phyloP scores from a whole-genome alignment of 371 early-diverging fungal species.

The Apophysomyces variabilis region DNA sequence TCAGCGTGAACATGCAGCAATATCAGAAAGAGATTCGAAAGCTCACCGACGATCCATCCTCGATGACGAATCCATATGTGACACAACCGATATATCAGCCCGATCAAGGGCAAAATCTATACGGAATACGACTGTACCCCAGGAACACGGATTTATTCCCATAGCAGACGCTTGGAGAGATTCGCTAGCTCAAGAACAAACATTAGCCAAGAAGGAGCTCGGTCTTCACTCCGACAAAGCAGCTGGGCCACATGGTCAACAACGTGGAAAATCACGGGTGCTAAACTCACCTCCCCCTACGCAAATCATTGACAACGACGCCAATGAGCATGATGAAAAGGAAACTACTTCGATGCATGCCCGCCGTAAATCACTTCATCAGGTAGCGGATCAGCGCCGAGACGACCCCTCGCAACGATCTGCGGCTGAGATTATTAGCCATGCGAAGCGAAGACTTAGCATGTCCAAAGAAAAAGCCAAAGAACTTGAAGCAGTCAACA shows the following conservation, averaged over 20 bases:
- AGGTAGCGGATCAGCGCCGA: background rate
- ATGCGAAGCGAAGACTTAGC: conserved; percentile 35
- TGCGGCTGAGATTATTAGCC: conserved; percentile 22
- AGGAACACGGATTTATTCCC: conserved; percentile 24
- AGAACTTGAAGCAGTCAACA: conserved; percentile 21
- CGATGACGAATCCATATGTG: background rate
- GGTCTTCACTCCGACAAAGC: conserved; percentile 26
- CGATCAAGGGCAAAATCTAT: background rate
- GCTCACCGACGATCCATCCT: conserved; percentile 4
- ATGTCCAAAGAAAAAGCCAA: conserved; percentile 38
- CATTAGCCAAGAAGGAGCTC: conserved; percentile 34
- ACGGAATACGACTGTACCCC: background rate
- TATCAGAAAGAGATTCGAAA: background rate
- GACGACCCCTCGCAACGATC: conserved; percentile 11
- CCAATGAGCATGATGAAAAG: background rate
- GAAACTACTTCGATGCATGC: background rate
- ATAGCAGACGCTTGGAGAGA: conserved; percentile 43
- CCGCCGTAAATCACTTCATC: background rate
- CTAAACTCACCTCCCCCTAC: conserved; percentile 1
- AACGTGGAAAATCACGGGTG: conserved; percentile 12
- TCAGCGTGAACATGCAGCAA: background rate
- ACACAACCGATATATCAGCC: background rate
- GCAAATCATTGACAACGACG: background rate
- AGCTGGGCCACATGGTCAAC: conserved; percentile 10
- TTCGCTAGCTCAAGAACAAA: conserved; percentile 37